Conservation (phyloP, 2,329 filamentous ascomycete species). For the Neofusicoccum ribis region DNA sequence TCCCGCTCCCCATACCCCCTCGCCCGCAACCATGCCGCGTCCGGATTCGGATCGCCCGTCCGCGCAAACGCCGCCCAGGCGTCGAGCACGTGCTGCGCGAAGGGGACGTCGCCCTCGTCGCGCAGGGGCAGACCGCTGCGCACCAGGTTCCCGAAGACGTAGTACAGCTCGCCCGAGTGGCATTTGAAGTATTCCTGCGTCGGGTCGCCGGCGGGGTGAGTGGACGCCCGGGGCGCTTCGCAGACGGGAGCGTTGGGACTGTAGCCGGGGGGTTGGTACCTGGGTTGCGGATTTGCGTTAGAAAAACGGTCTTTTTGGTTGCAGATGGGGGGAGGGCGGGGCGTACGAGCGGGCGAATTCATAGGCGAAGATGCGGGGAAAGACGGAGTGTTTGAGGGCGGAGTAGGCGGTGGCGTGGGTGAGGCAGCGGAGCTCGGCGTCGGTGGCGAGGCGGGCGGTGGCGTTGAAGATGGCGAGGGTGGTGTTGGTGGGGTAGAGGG, state of each 20-base stretch:
- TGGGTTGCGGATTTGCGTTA: too few relatives aligned
- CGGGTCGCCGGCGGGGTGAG: slow-evolving; percentile 31
- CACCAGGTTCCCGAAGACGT: slow-evolving; percentile 34
- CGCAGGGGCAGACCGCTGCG: slow-evolving; percentile 35
- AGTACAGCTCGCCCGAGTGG: slow-evolving; percentile 35
- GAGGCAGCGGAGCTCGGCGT: slow-evolving; percentile 34
- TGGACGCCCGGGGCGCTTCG: slow-evolving; percentile 28
- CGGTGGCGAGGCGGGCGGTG: slow-evolving; percentile 32
- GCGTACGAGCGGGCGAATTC: slow-evolving; percentile 34
- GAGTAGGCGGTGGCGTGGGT: slow-evolving; percentile 31
- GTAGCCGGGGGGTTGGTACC: slow-evolving; percentile 27
- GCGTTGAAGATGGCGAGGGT: slow-evolving; percentile 37
- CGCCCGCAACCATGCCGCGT: slow-evolving; percentile 25
- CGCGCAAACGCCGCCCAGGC: slow-evolving; percentile 36
- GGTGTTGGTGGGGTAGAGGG: slow-evolving; percentile 28
- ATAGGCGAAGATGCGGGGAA: slow-evolving; percentile 30
- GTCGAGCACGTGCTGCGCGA: slow-evolving; percentile 34
- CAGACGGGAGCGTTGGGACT: slow-evolving; percentile 38
- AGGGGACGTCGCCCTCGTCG: slow-evolving; percentile 34
- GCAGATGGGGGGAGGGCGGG: too few relatives aligned
- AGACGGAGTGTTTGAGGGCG: slow-evolving; percentile 28
- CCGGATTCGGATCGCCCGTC: slow-evolving; percentile 30
- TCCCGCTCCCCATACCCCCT: slow-evolving; percentile 31
- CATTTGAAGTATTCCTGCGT: slow-evolving; percentile 27
- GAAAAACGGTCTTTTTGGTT: too few relatives aligned